Percentiles rank a stretch among this genome's conserved stretches.
Conservation (phyloP, 202 grass and related monocot species). For the Cymbopogon flexuosus region DNA sequence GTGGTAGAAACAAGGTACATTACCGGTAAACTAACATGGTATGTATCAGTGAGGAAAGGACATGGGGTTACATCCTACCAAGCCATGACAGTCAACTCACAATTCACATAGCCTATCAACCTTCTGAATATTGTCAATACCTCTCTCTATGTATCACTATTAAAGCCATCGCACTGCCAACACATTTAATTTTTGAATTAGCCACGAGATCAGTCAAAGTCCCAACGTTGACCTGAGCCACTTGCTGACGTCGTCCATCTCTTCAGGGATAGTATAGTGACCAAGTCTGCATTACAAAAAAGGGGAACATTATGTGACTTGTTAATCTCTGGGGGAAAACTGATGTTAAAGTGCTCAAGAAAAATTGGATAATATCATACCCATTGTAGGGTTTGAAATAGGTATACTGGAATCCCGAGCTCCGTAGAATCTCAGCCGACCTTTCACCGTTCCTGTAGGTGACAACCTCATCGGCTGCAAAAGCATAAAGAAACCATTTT, state of each 20-base stretch:
- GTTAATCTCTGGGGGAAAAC: neutral
- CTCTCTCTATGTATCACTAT: slow-evolving; percentile 36
- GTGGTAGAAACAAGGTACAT: slow-evolving; percentile 17
- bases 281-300: slow-evolving; percentile 51
- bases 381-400: slow-evolving; percentile 73
- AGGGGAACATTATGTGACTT: neutral
- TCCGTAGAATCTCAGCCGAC: slow-evolving; percentile 52
- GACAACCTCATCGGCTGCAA: slow-evolving; percentile 80
- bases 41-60: slow-evolving; percentile 33
- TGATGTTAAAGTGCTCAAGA: neutral
- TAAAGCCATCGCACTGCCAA: slow-evolving; percentile 1
- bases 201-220: slow-evolving; percentile 52
- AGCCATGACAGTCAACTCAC: slow-evolving; percentile 29
- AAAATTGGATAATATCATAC: slow-evolving; percentile 36
- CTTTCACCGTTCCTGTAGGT: slow-evolving; percentile 71
- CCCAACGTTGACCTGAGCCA: slow-evolving; percentile 69
- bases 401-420: slow-evolving; percentile 58
- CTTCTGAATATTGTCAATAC: slow-evolving; percentile 47
- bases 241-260: slow-evolving; percentile 93
- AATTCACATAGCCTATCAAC: slow-evolving; percentile 37
- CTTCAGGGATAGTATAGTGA: slow-evolving; percentile 91
- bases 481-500: neutral
- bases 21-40: slow-evolving; percentile 37
- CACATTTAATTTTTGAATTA: slow-evolving; percentile 28
- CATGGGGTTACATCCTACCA: slow-evolving; percentile 41